phyloP scores from a whole-genome alignment of 768 basidiomycete genomes.

The Peribolospora baueri region DNA sequence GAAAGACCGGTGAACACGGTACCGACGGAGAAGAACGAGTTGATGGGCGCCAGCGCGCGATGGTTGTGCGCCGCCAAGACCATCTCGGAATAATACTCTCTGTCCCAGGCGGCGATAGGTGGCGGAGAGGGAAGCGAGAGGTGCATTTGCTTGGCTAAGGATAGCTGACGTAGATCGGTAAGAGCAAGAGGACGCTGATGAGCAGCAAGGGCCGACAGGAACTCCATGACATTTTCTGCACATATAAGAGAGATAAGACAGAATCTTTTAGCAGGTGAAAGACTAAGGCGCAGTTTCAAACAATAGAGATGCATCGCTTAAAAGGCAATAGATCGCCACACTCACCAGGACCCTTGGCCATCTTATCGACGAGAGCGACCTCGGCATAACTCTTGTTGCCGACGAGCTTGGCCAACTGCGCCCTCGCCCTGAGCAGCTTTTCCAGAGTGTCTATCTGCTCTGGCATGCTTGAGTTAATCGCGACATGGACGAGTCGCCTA shows the following conservation, averaged over 20 bases:
- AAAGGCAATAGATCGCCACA: slow-evolving; percentile 1
- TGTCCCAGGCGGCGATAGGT: slow-evolving; percentile 78
- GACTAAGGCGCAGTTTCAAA: not conserved
- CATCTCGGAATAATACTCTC: slow-evolving; percentile 56
- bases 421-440: slow-evolving; percentile 44
- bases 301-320: not conserved
- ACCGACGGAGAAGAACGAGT: slow-evolving; percentile 43
- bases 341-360: slow-evolving; percentile 80
- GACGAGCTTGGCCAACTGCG: slow-evolving; percentile 57
- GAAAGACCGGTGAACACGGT: slow-evolving; percentile 80
- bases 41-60: slow-evolving; percentile 16
- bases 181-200: slow-evolving; percentile 57
- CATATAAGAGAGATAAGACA: not conserved
- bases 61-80: slow-evolving; percentile 7
- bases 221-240: slow-evolving; percentile 60
- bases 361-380: slow-evolving; percentile 75
- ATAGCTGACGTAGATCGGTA: slow-evolving; percentile 38
- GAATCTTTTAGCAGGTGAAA: not conserved
- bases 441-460: slow-evolving; percentile 52
- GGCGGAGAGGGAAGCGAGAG: slow-evolving; percentile 18
- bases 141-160: slow-evolving; percentile 44
- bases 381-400: slow-evolving; percentile 67
- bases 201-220: slow-evolving; percentile 54
- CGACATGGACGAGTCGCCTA: too few species aligned
- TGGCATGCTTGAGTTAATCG: too few species aligned